These are phyloP conservation scores for Tricholomella constricta DNA, from an alignment of 768 basidiomycete genomes.

Conservation along the genomic window DNA sequence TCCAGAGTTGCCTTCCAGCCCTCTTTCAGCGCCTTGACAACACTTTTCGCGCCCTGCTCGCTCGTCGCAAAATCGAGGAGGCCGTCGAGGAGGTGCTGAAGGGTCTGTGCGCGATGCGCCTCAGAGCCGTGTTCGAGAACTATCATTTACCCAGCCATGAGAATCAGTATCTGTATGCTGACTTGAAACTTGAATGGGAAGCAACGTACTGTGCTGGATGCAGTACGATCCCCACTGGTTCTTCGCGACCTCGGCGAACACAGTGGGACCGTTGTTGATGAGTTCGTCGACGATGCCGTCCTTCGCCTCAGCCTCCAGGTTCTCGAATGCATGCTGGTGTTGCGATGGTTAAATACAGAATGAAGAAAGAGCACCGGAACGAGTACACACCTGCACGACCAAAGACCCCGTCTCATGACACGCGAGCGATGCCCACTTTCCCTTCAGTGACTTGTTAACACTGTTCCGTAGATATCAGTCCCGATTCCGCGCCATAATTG, in stretches of 20 bases:
- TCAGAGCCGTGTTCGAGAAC: slow-evolving; percentile 85
- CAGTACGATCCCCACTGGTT: slow-evolving; percentile 92
- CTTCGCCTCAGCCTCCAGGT: slow-evolving; percentile 80
- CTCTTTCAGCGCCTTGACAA: slow-evolving; percentile 86
- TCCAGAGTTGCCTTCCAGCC: slow-evolving; percentile 77
- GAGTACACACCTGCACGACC: slow-evolving; percentile 71
- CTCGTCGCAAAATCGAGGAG: slow-evolving; percentile 78
- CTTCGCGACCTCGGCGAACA: slow-evolving; percentile 79
- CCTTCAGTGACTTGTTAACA: slow-evolving; percentile 84
- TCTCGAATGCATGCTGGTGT: slow-evolving; percentile 80
- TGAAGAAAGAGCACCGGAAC: not conserved
- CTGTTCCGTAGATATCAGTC: slow-evolving; percentile 41
- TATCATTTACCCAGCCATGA: slow-evolving; percentile 33
- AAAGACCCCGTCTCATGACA: slow-evolving; percentile 91
- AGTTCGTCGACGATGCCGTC: slow-evolving; percentile 84
- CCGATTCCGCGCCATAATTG: slow-evolving; percentile 6
- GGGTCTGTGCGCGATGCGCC: slow-evolving; percentile 70
- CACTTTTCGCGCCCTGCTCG: slow-evolving; percentile 86
- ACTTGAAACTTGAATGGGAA: not conserved
- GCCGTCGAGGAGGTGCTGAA: slow-evolving; percentile 78
- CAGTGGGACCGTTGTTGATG: slow-evolving; percentile 65
- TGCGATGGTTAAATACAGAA: not conserved
- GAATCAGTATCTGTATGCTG: not conserved
- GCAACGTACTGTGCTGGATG: slow-evolving; percentile 78
- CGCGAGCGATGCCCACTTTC: slow-evolving; percentile 87